Conservation (phyloP, 352 stramenopile genomes). For the Phytophthora citricola region DNA sequence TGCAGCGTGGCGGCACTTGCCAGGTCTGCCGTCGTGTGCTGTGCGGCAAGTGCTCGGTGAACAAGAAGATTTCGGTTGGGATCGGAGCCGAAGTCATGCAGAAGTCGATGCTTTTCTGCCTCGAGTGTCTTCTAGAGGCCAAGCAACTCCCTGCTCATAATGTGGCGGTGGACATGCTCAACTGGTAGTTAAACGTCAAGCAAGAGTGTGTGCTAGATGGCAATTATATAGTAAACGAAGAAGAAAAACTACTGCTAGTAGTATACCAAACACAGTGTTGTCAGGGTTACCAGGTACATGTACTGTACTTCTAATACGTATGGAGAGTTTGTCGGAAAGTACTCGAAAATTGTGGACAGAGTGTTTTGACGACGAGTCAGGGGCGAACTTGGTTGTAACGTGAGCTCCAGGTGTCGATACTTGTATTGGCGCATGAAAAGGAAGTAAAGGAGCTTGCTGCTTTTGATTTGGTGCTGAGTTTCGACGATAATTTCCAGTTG, state of each 20-base stretch:
- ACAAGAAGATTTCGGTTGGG: slow-evolving; percentile 40
- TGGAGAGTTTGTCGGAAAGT: too few relatives aligned
- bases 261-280: too few relatives aligned
- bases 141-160: slow-evolving; percentile 39
- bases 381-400: too few relatives aligned
- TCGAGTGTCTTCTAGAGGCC: slow-evolving; percentile 44
- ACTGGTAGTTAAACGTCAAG: slow-evolving; percentile 26
- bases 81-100: slow-evolving; percentile 32
- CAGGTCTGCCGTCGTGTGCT: slow-evolving; percentile 39
- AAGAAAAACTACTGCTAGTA: neutral
- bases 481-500: too few relatives aligned
- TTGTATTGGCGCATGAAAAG: too few relatives aligned
- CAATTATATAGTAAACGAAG: slow-evolving; percentile 10
- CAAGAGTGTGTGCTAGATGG: neutral
- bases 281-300: too few relatives aligned
- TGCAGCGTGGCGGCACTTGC: slow-evolving; percentile 32
- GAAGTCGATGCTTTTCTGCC: slow-evolving; percentile 43
- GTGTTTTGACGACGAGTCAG: too few relatives aligned
- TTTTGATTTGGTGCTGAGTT: too few relatives aligned
- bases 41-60: slow-evolving; percentile 42
- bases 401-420: too few relatives aligned
- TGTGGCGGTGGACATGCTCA: slow-evolving; percentile 31
- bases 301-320: too few relatives aligned
- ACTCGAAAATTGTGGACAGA: too few relatives aligned
- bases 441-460: too few relatives aligned